Conservation (phyloP, 2,329 filamentous ascomycete genomes). For the Aspergillus felis region DNA sequence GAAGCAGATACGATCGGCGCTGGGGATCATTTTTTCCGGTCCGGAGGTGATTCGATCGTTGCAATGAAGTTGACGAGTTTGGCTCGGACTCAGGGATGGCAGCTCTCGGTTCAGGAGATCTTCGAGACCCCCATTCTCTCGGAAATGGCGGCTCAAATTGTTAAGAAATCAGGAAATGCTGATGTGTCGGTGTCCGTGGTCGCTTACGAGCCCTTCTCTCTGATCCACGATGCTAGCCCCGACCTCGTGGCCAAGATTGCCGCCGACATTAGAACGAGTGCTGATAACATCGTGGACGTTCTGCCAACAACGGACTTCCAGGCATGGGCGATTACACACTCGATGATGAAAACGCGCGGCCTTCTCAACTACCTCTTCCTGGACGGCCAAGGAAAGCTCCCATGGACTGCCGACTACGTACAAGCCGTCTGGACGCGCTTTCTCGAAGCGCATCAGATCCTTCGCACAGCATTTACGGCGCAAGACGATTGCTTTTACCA, state of each 20-base stretch:
- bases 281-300: neutral
- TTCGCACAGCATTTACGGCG: constrained; percentile 52
- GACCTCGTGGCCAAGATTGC: neutral
- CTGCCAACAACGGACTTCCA: neutral
- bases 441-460: constrained; percentile 37
- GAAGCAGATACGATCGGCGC: constrained; percentile 1
- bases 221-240: neutral
- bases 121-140: constrained; percentile 15
- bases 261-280: neutral
- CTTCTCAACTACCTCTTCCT: constrained; percentile 1
- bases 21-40: constrained; percentile 18
- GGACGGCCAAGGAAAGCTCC: constrained; percentile 3
- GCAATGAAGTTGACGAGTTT: constrained; percentile 10
- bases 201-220: neutral
- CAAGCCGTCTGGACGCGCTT: neutral
- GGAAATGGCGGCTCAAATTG: neutral
- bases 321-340: neutral
- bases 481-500: constrained; percentile 42
- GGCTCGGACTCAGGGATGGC: constrained; percentile 5
- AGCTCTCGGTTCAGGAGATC: constrained; percentile 21
- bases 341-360: neutral
- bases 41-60: constrained; percentile 10
- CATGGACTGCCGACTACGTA: neutral
- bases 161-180: neutral
- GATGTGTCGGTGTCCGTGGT: neutral